These are phyloP conservation scores for Oryza glumipatula DNA, from an alignment of 176 grass and related monocot species.

Conservation along the genomic window DNA sequence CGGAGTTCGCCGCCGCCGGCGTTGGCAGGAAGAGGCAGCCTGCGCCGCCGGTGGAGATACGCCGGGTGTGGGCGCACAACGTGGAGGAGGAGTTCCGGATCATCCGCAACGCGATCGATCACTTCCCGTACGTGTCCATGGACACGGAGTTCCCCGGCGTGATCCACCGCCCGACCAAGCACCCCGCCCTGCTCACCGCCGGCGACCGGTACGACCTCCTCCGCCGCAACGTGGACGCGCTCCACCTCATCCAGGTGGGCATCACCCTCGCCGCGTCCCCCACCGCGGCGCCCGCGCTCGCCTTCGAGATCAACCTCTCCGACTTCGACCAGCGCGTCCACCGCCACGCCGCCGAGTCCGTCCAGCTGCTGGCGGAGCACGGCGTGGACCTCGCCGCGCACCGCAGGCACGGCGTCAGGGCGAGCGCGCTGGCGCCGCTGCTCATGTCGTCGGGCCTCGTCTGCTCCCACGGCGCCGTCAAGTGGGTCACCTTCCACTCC, in stretches of 20 bases:
- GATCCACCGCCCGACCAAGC: conserved; percentile 51
- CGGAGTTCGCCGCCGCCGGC: not conserved
- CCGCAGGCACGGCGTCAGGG: conserved; percentile 50
- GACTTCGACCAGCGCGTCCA: conserved; percentile 82
- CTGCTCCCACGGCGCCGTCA: conserved; percentile 45
- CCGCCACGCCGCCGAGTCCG: conserved; percentile 58
- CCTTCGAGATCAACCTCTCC: conserved; percentile 86
- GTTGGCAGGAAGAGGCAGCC: not conserved
- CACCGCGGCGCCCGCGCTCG: conserved; percentile 24
- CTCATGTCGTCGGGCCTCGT: conserved; percentile 79
- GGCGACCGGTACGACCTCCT: conserved; percentile 64
- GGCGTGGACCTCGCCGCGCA: conserved; percentile 76
- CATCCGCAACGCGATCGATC: conserved; percentile 54
- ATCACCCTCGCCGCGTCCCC: conserved; percentile 65
- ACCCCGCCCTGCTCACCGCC: conserved; percentile 50
- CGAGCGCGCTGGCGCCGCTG: conserved; percentile 53
- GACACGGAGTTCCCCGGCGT: conserved; percentile 98
- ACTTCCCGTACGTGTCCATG: conserved; percentile 71
- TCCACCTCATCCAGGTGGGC: conserved; percentile 89
- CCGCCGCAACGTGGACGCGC: conserved; percentile 78
- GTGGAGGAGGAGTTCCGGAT: conserved; percentile 63
- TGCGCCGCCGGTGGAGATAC: conserved; percentile 41
- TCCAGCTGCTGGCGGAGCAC: conserved; percentile 51
- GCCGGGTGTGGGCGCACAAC: conserved; percentile 84
- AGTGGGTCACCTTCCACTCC: conserved; percentile 79